Evolutionary conservation across 148 eudicot species (phyloP).

Genomic region (Chenopodium berlandieri): DNA sequence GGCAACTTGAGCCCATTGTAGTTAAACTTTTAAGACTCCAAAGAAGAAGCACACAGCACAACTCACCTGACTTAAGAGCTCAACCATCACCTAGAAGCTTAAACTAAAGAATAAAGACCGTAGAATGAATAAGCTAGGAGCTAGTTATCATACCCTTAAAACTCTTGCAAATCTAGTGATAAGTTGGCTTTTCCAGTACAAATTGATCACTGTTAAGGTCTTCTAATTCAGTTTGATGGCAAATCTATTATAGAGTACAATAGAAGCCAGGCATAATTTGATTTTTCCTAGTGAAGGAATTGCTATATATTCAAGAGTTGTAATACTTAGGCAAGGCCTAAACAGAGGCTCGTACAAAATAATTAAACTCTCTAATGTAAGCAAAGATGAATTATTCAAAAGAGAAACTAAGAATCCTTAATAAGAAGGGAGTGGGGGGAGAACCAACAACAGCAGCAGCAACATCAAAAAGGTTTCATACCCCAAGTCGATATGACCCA

Average conservation of each 20-base stretch:
- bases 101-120: neutral
- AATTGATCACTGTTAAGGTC: neutral
- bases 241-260: neutral
- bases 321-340: neutral
- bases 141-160: neutral
- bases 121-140: neutral
- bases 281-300: too few species aligned
- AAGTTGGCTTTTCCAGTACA: neutral
- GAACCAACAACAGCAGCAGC: neutral
- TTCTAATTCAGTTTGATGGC: neutral
- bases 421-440: neutral
- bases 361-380: neutral
- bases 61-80: neutral
- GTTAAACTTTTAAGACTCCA: neutral
- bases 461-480: slow-evolving; percentile 21
- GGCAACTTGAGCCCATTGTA: neutral
- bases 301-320: neutral
- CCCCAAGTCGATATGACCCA: slow-evolving; percentile 78
- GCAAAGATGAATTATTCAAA: neutral
- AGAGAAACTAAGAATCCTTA: neutral
- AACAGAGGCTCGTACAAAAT: neutral
- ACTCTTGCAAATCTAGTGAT: neutral
- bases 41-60: neutral
- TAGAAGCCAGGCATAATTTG: neutral
- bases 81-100: neutral